A percentile compares a stretch with the other conserved stretches of the same genome.
Conservation (phyloP, 164 flowering plant species). For the Chimonanthus praecox region DNA sequence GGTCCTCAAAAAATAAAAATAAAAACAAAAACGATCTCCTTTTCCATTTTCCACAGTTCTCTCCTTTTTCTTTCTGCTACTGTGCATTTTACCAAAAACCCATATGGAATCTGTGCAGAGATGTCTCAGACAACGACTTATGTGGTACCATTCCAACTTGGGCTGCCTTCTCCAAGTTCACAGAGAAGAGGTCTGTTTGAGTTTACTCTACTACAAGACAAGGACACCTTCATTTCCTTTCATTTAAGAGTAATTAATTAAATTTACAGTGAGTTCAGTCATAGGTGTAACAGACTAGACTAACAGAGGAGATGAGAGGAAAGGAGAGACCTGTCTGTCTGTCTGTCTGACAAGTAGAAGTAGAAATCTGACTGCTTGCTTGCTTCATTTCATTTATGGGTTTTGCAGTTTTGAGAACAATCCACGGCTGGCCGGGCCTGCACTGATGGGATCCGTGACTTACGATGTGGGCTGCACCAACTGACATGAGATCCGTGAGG, state of each 20-base stretch:
- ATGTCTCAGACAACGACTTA: slow-evolving; percentile 63
- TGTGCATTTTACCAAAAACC: neutral
- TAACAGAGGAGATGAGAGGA: no score
- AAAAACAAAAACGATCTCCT: neutral
- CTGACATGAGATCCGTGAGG: slow-evolving; percentile 8
- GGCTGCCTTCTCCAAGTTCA: slow-evolving; percentile 60
- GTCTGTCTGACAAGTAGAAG: neutral
- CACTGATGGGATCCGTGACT: slow-evolving; percentile 76
- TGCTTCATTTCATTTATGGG: slow-evolving; percentile 1
- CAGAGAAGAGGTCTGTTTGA: slow-evolving; percentile 48
- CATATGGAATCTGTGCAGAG: slow-evolving; percentile 33
- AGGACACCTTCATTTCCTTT: neutral
- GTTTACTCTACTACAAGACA: neutral
- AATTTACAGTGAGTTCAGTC: neutral
- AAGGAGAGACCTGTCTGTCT: neutral
- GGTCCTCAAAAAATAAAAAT: no score
- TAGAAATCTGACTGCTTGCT: neutral
- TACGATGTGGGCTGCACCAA: slow-evolving; percentile 47
- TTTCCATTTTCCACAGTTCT: neutral
- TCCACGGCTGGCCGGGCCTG: slow-evolving; percentile 74
- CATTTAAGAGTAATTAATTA: no score
- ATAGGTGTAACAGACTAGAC: neutral
- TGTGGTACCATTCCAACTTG: slow-evolving; percentile 68
- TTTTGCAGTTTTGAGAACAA: slow-evolving; percentile 64
- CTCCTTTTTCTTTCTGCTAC: neutral